These are phyloP conservation scores for Mucor velutinosus DNA, from an alignment of 371 early-diverging fungal species.

Conservation along the genomic window DNA sequence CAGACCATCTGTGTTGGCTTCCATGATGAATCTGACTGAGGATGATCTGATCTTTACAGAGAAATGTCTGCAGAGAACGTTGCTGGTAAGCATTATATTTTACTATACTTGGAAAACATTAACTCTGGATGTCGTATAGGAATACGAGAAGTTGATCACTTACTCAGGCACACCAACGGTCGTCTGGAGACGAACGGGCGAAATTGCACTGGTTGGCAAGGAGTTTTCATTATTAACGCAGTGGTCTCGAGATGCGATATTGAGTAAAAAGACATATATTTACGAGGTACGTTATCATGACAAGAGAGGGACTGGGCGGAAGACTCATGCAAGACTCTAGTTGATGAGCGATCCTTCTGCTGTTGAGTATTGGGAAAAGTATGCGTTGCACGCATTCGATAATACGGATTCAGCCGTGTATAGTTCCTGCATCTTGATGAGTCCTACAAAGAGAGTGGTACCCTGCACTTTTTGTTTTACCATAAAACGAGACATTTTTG, in stretches of 20 bases:
- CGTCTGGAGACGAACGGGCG: slow-evolving; percentile 92
- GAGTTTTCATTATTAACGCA: slow-evolving; percentile 87
- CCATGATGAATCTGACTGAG: slow-evolving; percentile 88
- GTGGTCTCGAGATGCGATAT: slow-evolving; percentile 78
- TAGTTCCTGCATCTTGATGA: slow-evolving; percentile 75
- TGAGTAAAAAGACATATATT: slow-evolving; percentile 74
- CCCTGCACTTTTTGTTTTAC: slow-evolving; percentile 92
- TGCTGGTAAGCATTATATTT: slow-evolving; percentile 7
- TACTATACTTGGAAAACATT: background rate
- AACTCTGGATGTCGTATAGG: slow-evolving; percentile 32
- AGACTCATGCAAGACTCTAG: slow-evolving; percentile 32
- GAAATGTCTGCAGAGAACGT: slow-evolving; percentile 78
- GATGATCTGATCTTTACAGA: slow-evolving; percentile 94
- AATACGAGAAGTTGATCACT: slow-evolving; percentile 87
- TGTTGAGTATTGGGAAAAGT: slow-evolving; percentile 93
- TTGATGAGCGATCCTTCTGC: slow-evolving; percentile 88
- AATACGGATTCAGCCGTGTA: slow-evolving; percentile 83
- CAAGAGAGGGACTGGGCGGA: background rate
- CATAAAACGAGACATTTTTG: slow-evolving; percentile 91
- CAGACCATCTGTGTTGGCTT: slow-evolving; percentile 89
- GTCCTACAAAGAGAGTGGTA: slow-evolving; percentile 69
- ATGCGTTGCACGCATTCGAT: slow-evolving; percentile 86
- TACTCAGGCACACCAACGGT: slow-evolving; percentile 92
- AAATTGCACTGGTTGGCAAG: slow-evolving; percentile 88
- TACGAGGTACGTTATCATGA: slow-evolving; percentile 60